Percentiles rank a stretch among this genome's conserved stretches.
Conservation (phyloP, 768 basidiomycete genomes). For the Kwoniella dendrophila region DNA sequence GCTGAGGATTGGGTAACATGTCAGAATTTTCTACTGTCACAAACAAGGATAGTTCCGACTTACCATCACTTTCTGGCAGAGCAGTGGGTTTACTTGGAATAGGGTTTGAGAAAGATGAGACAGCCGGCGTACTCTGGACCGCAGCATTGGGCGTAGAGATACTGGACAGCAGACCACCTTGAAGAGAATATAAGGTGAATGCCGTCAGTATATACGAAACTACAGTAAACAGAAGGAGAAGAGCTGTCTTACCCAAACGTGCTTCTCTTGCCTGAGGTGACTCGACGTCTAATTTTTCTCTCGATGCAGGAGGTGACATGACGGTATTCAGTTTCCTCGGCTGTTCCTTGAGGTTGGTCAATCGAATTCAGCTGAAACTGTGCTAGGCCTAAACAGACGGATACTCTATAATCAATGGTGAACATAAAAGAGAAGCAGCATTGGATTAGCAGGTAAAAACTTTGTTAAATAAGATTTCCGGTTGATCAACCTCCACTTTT, state of each 20-base stretch:
- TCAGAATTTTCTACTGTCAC: background rate
- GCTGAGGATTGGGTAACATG: slow-evolving; percentile 11
- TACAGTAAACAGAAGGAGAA: background rate
- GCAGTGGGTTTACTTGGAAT: slow-evolving; percentile 9
- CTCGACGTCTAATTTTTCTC: slow-evolving; percentile 41
- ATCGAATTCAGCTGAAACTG: background rate
- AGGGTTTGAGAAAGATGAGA: no score
- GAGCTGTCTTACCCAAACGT: slow-evolving; percentile 36
- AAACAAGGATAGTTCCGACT: background rate
- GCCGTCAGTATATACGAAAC: slow-evolving; percentile 11
- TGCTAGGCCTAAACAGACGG: background rate
- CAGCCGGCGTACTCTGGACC: no score
- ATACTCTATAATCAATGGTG: background rate
- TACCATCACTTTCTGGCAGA: slow-evolving; percentile 35
- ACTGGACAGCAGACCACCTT: slow-evolving; percentile 13
- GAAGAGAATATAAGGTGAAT: background rate
- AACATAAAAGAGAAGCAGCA: background rate
- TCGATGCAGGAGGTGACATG: background rate
- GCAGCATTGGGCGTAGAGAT: background rate
- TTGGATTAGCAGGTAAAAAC: background rate
- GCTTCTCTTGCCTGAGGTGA: slow-evolving; percentile 31
- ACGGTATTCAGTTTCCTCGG: background rate
- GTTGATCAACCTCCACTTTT: slow-evolving; percentile 23
- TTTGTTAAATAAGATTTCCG: background rate
- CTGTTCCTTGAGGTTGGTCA: no score